A percentile compares a stretch with the other conserved stretches of the same genome.
Conservation (phyloP, 257 asterid species). For the Penstemon barbatus region DNA sequence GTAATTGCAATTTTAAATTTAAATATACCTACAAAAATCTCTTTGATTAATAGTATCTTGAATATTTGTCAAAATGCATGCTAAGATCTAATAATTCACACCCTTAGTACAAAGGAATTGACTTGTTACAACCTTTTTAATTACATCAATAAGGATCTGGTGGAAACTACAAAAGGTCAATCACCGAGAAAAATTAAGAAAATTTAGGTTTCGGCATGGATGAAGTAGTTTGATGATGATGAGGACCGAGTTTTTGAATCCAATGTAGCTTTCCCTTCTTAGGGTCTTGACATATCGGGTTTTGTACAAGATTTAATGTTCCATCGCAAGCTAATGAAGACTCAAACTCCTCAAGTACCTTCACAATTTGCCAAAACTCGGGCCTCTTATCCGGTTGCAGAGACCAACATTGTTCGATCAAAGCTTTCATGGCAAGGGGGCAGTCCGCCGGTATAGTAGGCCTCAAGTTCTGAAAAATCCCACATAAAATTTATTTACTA, state of each 20-base stretch:
- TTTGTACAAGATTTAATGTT: conserved; percentile 53
- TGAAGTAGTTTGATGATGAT: conserved; percentile 41
- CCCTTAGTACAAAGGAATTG: neutral
- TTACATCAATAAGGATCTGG: conserved; percentile 40
- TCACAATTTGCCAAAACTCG: conserved; percentile 87
- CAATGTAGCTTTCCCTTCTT: conserved; percentile 67
- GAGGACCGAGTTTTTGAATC: conserved; percentile 63
- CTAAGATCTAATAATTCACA: conserved; percentile 35
- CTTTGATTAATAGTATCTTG: too few species aligned
- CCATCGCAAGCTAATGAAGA: conserved; percentile 58
- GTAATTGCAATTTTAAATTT: neutral
- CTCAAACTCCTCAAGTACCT: conserved; percentile 76
- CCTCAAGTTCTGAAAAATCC: conserved; percentile 60
- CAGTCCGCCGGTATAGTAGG: conserved; percentile 66
- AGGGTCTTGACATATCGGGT: conserved; percentile 45
- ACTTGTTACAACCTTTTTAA: conserved; percentile 23
- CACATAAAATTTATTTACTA: conserved; percentile 14
- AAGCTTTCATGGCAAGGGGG: conserved; percentile 71
- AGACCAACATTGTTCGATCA: conserved; percentile 89
- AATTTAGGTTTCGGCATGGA: conserved; percentile 57
- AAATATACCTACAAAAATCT: neutral
- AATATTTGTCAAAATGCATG: conserved; percentile 16
- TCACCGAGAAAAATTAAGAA: conserved; percentile 38
- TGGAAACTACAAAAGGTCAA: conserved; percentile 36
- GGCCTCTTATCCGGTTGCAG: conserved; percentile 83